Base-by-base conservation (phyloP, 352 stramenopile genomes). In the Phytophthora palmivora region DNA sequence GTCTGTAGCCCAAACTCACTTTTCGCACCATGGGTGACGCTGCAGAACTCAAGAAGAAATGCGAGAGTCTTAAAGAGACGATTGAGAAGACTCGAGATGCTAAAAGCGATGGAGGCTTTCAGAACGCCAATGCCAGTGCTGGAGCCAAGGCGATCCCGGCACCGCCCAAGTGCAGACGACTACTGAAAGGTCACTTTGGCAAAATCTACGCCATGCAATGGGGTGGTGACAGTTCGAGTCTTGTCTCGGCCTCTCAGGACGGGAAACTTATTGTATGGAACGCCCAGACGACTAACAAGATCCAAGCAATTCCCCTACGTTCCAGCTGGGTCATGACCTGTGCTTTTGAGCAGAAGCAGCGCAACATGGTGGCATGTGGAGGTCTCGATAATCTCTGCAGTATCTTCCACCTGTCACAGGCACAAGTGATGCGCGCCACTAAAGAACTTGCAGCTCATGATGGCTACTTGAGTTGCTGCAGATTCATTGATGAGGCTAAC, bases 121-220 rank as follows among this genome's bases (percentile, higher is more conserved):
- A 91, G 61, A 76, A 30, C 38, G 74, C 79, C 10, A 85, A 88
- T 50, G 63, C 68, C 19, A 81, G 66, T 34, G 58, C 78, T 22
- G 75, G 85, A 32, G 85, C 83, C 67, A 96, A 96, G 71, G 4
- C 79, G 16, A 88, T 94, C 41, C 91, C 85, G 7, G 82, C 92
- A 2, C 78, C 89, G 10, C 92, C 92, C 14, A 98, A 99, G 71
- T 92, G 92, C 55, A 83, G 96, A 44, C 85, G 97, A 10, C 82
- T 98, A 50, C 83, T 99, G 24, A 99, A 99, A 73, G 98, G 98
- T 46, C 98, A 99, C 70, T 99, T 99, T 76, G 98, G 98, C 67
- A 99, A 99, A 81, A 97, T 99, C 56, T 99, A 99, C 73, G 95
- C 97, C 52, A 96, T 99, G 91, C 97, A 99, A 72, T 99, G 98